These are phyloP conservation scores for Colletotrichum kahawae DNA, from an alignment of 2,329 filamentous ascomycete genomes.

Conservation along the genomic window DNA sequence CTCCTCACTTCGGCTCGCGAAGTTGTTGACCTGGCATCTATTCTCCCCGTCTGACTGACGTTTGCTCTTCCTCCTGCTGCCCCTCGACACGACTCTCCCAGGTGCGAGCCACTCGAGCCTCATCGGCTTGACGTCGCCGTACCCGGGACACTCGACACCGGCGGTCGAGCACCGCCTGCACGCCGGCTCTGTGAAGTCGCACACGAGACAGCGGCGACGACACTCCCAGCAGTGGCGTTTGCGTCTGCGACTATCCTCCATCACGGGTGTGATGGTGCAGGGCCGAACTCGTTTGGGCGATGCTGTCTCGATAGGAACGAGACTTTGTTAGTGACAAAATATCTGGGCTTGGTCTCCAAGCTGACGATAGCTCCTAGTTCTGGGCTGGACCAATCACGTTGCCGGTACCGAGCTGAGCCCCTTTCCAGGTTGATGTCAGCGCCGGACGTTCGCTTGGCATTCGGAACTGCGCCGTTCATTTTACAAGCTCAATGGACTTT, in stretches of 20 bases:
- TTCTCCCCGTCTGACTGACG: not conserved
- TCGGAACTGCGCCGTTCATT: not conserved
- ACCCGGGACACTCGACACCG: not conserved
- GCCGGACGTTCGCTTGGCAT: not conserved
- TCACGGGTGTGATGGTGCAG: not conserved
- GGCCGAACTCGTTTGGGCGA: fast-evolving
- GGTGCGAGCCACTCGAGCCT: not conserved
- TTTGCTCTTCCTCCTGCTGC: not conserved
- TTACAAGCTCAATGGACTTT: not conserved
- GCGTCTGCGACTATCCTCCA: not conserved
- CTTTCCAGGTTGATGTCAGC: not conserved
- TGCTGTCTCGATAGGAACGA: not conserved
- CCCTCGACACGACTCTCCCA: not conserved
- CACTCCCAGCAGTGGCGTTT: conserved; percentile 10
- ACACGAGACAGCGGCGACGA: not conserved
- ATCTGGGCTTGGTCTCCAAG: not conserved
- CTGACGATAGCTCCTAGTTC: not conserved
- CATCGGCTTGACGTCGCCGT: not conserved
- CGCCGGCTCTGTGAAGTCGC: not conserved
- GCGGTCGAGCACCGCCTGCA: not conserved
- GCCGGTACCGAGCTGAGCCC: not conserved
- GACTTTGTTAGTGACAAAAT: not conserved
- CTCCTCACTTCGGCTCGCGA: not conserved
- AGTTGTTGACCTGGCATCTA: not conserved
- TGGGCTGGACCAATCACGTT: not conserved